Evolutionary conservation across 768 basidiomycete species (phyloP).

Genomic region (Psilocybe cubensis): DNA sequence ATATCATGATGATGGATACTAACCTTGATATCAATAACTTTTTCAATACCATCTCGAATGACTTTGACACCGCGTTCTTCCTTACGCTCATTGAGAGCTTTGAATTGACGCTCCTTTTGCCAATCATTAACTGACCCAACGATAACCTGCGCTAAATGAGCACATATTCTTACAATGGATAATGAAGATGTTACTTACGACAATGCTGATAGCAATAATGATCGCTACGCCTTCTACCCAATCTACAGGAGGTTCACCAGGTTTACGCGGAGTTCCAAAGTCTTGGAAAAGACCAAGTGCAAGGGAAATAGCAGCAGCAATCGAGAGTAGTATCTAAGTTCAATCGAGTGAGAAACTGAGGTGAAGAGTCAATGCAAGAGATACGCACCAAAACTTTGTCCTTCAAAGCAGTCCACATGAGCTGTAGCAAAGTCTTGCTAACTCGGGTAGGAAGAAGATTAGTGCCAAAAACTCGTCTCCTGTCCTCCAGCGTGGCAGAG

Average conservation of each 20-base stretch:
- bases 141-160: conserved; percentile 49
- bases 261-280: conserved; percentile 69
- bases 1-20: too few species aligned
- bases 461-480: conserved; percentile 71
- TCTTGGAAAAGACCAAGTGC: conserved; percentile 95
- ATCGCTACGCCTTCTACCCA: conserved; percentile 97
- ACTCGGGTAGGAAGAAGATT: conserved; percentile 76
- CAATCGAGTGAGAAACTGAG: neutral
- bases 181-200: conserved; percentile 47
- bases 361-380: neutral
- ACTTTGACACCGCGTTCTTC: conserved; percentile 92
- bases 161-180: neutral
- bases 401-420: conserved; percentile 88
- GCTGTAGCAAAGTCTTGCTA: conserved; percentile 66
- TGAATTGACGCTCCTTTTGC: conserved; percentile 98
- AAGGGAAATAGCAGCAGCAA: conserved; percentile 92
- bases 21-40: conserved; percentile 82
- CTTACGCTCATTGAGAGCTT: conserved; percentile 89
- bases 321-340: conserved; percentile 80
- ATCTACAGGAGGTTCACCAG: conserved; percentile 79
- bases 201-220: conserved; percentile 74
- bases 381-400: conserved; percentile 85
- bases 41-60: conserved; percentile 72
- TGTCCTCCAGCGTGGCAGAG: conserved; percentile 57
- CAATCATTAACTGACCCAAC: conserved; percentile 97